Conservation (phyloP, 305 asterid species). For the Fraxinus xanthoxyloides region DNA sequence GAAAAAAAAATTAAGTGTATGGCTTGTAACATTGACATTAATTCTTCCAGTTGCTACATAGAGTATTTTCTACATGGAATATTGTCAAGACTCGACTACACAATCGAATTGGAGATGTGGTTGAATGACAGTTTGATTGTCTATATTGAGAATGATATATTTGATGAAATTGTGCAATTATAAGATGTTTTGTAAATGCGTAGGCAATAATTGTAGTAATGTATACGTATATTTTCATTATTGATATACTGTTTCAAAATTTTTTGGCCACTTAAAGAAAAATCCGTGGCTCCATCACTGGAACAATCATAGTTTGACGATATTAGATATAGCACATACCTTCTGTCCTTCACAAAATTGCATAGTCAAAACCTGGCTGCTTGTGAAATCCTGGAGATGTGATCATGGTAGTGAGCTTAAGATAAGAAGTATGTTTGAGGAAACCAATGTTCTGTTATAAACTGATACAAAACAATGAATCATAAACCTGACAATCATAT, state of each 20-base stretch:
- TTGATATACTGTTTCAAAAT: not conserved
- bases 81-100: not conserved
- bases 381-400: constrained; percentile 69
- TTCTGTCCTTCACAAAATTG: constrained; percentile 79
- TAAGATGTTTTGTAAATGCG: not conserved
- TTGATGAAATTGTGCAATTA: not conserved
- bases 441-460: constrained; percentile 12
- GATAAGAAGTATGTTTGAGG: constrained; percentile 18
- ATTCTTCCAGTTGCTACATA: not conserved
- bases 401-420: constrained; percentile 20
- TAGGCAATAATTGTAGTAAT: not conserved
- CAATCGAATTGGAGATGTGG: not conserved
- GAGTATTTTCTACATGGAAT: not conserved
- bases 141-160: not conserved
- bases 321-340: constrained; percentile 39
- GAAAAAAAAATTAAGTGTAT: not conserved
- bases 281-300: not conserved
- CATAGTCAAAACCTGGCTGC: constrained; percentile 83
- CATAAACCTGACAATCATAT: constrained; percentile 25
- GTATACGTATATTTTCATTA: not conserved
- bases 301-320: not conserved
- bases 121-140: not conserved
- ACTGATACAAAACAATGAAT: constrained; percentile 10
- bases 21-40: not conserved
- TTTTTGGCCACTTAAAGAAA: not conserved